phyloP scores from a whole-genome alignment of 345 rosid genomes.

The Aurinia saxatilis region DNA sequence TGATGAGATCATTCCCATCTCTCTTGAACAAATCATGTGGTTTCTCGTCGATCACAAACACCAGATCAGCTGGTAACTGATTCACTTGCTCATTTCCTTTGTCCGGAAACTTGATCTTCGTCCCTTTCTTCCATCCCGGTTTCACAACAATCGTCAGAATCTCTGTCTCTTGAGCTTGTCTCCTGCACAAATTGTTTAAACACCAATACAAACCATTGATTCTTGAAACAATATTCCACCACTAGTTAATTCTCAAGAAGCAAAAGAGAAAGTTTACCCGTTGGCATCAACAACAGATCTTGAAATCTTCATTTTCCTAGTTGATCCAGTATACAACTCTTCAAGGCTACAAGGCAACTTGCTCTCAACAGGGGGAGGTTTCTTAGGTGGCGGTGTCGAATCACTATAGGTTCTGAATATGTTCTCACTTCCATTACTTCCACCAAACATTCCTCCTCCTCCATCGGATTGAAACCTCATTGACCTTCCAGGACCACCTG shows the following conservation, averaged over 20 bases:
- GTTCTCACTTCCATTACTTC: conserved; percentile 32
- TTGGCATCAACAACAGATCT: conserved; percentile 63
- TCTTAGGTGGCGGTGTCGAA: no score
- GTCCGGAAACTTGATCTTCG: conserved; percentile 86
- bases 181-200: conserved; percentile 32
- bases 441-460: conserved; percentile 49
- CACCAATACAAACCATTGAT: not conserved
- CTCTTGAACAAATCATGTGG: conserved; percentile 62
- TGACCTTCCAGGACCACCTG: conserved; percentile 58
- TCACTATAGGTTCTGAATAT: conserved; percentile 64
- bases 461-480: conserved; percentile 74
- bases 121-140: conserved; percentile 98
- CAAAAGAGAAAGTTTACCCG: conserved; percentile 38
- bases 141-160: conserved; percentile 79
- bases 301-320: conserved; percentile 97
- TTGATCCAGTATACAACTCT: conserved; percentile 81
- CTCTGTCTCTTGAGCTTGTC: conserved; percentile 73
- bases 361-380: conserved; percentile 90
- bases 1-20: conserved; percentile 74
- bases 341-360: conserved; percentile 88
- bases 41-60: conserved; percentile 81
- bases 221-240: not conserved
- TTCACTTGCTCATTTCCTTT: conserved; percentile 90
- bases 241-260: no score
- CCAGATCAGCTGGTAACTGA: conserved; percentile 89